Evolutionary conservation across 306 rosid species (phyloP).

Genomic region (Rosa multiflora): DNA sequence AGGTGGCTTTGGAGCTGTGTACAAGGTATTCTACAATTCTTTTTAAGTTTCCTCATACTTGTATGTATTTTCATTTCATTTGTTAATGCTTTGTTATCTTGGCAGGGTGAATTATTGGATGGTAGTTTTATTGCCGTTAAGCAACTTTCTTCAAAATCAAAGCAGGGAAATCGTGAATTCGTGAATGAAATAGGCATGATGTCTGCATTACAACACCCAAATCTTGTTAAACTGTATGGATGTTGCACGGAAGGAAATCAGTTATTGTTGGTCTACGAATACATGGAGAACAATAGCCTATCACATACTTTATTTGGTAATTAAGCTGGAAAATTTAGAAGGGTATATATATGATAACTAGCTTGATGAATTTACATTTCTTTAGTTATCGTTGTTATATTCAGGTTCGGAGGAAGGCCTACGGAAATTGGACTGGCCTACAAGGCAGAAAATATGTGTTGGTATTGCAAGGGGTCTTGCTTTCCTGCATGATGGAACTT

Average conservation of each 20-base stretch:
- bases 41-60: not conserved
- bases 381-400: not conserved
- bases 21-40: slow-evolving; percentile 7
- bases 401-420: slow-evolving; percentile 9
- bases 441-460: slow-evolving; percentile 55
- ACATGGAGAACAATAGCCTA: slow-evolving; percentile 11
- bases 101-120: slow-evolving; percentile 22
- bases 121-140: slow-evolving; percentile 24
- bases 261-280: not conserved
- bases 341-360: not conserved
- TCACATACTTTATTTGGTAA: not conserved
- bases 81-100: not conserved
- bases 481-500: slow-evolving; percentile 51
- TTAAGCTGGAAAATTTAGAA: not conserved
- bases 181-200: slow-evolving; percentile 33
- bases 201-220: slow-evolving; percentile 29
- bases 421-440: slow-evolving; percentile 49
- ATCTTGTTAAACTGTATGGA: slow-evolving; percentile 23
- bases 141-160: slow-evolving; percentile 30
- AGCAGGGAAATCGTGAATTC: slow-evolving; percentile 30
- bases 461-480: slow-evolving; percentile 64
- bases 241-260: slow-evolving; percentile 10
- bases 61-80: not conserved
- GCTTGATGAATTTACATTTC: not conserved
- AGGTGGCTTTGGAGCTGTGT: slow-evolving; percentile 27